A percentile compares a stretch with the other conserved stretches of the same genome.
These are phyloP conservation scores for Anaeromyces robustus DNA, from an alignment of 192 early-diverging fungal genomes.

Conservation along the genomic window DNA sequence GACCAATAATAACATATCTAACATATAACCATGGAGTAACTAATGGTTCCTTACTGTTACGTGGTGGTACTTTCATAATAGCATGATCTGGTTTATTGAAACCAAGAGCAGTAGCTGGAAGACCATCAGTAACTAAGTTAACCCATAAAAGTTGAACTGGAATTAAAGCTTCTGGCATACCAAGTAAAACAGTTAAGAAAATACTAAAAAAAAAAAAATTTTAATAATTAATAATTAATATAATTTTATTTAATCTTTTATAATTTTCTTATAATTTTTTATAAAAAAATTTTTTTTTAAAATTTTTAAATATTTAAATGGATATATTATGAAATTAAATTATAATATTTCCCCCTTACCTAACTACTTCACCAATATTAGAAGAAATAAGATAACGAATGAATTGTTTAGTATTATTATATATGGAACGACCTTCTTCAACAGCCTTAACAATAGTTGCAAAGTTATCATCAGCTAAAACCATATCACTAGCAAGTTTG, in stretches of 20 bases:
- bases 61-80: constrained; percentile 85
- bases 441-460: constrained; percentile 93
- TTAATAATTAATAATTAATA: not conserved
- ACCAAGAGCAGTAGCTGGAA: constrained; percentile 93
- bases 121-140: constrained; percentile 93
- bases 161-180: constrained; percentile 93
- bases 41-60: constrained; percentile 70
- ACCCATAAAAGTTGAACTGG: constrained; percentile 98
- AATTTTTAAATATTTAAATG: not conserved
- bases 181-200: constrained; percentile 89
- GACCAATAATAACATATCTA: constrained; percentile 83
- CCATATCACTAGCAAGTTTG: constrained; percentile 95
- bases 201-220: too few relatives aligned
- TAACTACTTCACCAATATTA: constrained; percentile 97
- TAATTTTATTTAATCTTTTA: not conserved
- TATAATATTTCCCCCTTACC: too few relatives aligned
- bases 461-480: constrained; percentile 98
- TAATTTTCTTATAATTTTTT: too few relatives aligned
- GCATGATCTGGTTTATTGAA: constrained; percentile 94
- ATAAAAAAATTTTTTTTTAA: too few relatives aligned
- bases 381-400: constrained; percentile 95
- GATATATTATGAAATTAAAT: too few relatives aligned
- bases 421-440: constrained; percentile 92
- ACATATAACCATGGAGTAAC: constrained; percentile 90
- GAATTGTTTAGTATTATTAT: constrained; percentile 99